Evolutionary conservation across 352 stramenopile species (phyloP).

Genomic region (Phytopythium delawarense): DNA sequence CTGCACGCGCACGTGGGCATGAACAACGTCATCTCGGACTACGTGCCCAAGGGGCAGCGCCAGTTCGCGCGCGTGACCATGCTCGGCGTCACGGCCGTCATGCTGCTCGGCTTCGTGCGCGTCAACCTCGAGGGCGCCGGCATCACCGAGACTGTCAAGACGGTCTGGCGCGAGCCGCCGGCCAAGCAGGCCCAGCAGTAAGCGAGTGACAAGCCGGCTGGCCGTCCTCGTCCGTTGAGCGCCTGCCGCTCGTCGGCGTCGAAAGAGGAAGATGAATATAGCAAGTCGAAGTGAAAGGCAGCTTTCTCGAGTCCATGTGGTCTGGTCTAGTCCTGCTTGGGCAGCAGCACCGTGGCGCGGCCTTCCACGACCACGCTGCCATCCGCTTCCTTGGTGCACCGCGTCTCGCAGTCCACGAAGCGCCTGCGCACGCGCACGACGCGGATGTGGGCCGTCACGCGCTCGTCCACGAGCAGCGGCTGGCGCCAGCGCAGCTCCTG

Average conservation of each 20-base stretch:
- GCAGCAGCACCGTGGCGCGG: constrained; percentile 60
- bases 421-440: constrained; percentile 57
- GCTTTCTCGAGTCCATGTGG: not conserved
- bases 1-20: constrained; percentile 92
- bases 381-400: constrained; percentile 42
- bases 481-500: constrained; percentile 65
- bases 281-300: constrained; percentile 1
- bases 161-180: constrained; percentile 74
- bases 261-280: constrained; percentile 1
- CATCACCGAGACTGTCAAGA: constrained; percentile 86
- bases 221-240: too few species aligned
- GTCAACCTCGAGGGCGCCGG: constrained; percentile 82
- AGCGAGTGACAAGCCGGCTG: not conserved
- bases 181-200: constrained; percentile 39
- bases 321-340: constrained; percentile 9
- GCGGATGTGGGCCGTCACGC: constrained; percentile 50
- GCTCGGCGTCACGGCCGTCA: constrained; percentile 72
- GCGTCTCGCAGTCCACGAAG: constrained; percentile 72
- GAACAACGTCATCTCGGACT: constrained; percentile 94
- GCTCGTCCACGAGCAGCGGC: constrained; percentile 61
- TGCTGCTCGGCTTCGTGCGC: constrained; percentile 79
- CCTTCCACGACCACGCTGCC: constrained; percentile 62
- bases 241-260: not conserved
- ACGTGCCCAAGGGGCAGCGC: constrained; percentile 83
- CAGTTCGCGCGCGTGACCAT: constrained; percentile 58